phyloP scores from a whole-genome alignment of 306 rosid genomes.

The Amphicarpaea edgeworthii region DNA sequence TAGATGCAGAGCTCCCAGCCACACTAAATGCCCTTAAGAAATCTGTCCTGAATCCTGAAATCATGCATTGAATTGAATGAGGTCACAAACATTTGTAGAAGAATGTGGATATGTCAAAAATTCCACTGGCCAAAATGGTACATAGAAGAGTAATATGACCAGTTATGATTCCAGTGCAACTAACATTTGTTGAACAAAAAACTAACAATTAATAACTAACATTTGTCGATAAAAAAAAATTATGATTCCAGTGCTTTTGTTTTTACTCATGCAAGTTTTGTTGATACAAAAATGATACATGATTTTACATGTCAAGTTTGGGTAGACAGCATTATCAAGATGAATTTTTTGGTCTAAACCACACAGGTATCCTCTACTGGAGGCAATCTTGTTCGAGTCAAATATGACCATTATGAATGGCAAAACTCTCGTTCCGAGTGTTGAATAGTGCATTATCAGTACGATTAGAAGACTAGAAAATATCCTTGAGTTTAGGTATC shows the following conservation, averaged over 20 bases:
- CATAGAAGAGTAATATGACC: not conserved
- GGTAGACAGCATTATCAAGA: too few relatives aligned
- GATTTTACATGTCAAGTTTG: not conserved
- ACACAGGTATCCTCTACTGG: too few relatives aligned
- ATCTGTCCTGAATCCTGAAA: conserved; percentile 72
- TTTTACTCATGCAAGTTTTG: not conserved
- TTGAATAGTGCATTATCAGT: too few relatives aligned
- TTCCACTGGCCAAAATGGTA: not conserved
- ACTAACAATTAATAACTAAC: too few relatives aligned
- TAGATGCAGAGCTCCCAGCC: conserved; percentile 47
- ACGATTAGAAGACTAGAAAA: not conserved
- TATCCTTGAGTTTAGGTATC: not conserved
- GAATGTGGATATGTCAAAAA: not conserved
- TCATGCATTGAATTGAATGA: conserved; percentile 18
- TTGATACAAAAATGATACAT: not conserved
- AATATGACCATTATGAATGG: too few relatives aligned
- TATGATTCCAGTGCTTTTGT: not conserved
- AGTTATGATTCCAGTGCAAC: not conserved
- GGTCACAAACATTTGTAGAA: conserved; percentile 1
- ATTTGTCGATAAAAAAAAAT: too few relatives aligned
- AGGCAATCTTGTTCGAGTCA: too few relatives aligned
- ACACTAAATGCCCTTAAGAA: conserved; percentile 70
- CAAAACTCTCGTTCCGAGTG: too few relatives aligned
- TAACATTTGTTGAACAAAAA: too few relatives aligned
- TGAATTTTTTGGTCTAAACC: too few relatives aligned